These are phyloP conservation scores for Ligustrum vulgare DNA, from an alignment of 257 asterid species.

Conservation along the genomic window DNA sequence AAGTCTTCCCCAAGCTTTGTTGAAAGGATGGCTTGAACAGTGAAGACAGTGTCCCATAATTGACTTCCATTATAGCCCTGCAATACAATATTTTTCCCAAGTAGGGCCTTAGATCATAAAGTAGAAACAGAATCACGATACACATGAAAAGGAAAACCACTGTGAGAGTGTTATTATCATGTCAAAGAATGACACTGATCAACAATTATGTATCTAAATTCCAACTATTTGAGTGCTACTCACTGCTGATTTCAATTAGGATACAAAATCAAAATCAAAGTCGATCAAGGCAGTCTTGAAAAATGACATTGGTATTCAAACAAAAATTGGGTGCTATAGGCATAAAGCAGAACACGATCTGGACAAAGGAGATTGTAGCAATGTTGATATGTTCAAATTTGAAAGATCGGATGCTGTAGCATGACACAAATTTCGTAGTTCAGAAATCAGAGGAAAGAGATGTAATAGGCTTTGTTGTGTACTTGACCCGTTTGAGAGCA, in stretches of 20 bases:
- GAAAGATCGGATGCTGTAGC: neutral
- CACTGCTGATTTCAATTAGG: neutral
- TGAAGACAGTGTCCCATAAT: slow-evolving; percentile 86
- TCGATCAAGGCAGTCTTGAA: neutral
- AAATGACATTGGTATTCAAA: neutral
- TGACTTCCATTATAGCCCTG: slow-evolving; percentile 99
- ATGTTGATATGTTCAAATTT: neutral
- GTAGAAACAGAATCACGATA: neutral
- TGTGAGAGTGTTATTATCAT: neutral
- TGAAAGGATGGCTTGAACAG: slow-evolving; percentile 86
- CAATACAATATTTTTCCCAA: slow-evolving; percentile 17
- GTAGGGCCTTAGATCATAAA: neutral
- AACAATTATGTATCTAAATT: slow-evolving; percentile 9
- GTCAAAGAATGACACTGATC: neutral
- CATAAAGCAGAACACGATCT: neutral
- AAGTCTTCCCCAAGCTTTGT: slow-evolving; percentile 65
- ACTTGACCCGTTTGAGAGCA: neutral
- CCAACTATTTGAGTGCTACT: slow-evolving; percentile 5
- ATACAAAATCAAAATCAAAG: neutral
- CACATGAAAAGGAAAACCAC: slow-evolving; percentile 7
- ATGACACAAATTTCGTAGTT: slow-evolving; percentile 2
- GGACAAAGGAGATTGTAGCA: neutral
- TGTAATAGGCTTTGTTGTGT: slow-evolving; percentile 5
- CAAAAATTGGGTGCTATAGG: neutral
- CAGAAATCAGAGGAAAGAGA: neutral